Conservation (phyloP, 805 yeast genomes). For the Dipodascopsis uninucleata region DNA sequence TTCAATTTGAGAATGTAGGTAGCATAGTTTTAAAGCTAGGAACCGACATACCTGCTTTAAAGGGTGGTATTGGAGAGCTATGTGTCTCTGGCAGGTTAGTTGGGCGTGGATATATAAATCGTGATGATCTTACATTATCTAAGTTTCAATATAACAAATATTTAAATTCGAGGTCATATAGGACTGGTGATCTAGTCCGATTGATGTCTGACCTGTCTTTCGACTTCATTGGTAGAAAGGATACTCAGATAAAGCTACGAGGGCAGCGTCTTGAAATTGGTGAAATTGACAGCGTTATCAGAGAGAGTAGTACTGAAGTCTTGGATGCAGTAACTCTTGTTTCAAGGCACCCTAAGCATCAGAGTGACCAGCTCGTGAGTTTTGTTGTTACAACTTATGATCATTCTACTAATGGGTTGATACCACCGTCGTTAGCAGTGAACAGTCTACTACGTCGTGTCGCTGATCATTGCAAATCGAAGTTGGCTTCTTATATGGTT, state of each 20-base stretch:
- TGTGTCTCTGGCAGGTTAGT: constrained; percentile 34
- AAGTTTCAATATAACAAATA: constrained; percentile 15
- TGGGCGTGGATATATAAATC: constrained; percentile 32
- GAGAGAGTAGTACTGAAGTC: constrained; percentile 8
- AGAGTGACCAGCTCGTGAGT: constrained; percentile 26
- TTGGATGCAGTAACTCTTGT: constrained; percentile 20
- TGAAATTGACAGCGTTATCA: constrained; percentile 31
- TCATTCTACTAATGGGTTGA: neutral
- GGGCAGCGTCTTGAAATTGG: constrained; percentile 37
- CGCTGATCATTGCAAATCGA: constrained; percentile 3
- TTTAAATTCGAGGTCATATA: constrained; percentile 23
- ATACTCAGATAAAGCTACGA: constrained; percentile 34
- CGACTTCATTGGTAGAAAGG: constrained; percentile 34
- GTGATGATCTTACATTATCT: constrained; percentile 27
- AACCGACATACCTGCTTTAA: constrained; percentile 23
- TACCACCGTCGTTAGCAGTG: constrained; percentile 3
- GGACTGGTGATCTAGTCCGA: constrained; percentile 33
- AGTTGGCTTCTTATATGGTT: constrained; percentile 29
- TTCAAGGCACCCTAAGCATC: constrained; percentile 11
- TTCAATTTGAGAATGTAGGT: constrained; percentile 30
- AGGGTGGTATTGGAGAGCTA: constrained; percentile 34
- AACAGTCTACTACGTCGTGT: neutral
- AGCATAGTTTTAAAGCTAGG: constrained; percentile 18
- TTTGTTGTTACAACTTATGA: constrained; percentile 12
- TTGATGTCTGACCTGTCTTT: constrained; percentile 29